Evolutionary conservation across 441 rosid species (phyloP), one percentile per base, ranked within the genome.

Genomic region (Pelargonium myrrhifolium): DNA sequence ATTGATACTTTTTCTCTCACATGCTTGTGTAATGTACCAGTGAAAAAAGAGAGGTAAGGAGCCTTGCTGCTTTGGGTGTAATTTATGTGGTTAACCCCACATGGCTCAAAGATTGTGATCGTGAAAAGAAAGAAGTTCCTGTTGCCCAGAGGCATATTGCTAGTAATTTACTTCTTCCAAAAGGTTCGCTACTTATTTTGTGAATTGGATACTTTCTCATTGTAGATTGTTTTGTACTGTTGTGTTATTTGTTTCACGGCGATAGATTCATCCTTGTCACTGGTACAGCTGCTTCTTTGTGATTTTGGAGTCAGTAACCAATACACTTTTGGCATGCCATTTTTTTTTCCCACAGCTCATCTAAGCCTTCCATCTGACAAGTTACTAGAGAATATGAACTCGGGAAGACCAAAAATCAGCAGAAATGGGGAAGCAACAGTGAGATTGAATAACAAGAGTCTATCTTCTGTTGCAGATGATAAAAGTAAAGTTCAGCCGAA

Each of bases 51-150:
- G 93, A 88, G 74, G 84, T 86, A 14, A 86, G 99, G 69, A 78
- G 84, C 75, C 81, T 90, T 83, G 94, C 96, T 64, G 88, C 98
- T 64, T 85, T 85, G 22, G 97, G 99, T 70, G 86, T 87, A 71
- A 85, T 93, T 77, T 78, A 86, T 71, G 96, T 89, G 81, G 97
- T 96, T 65, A 83, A 82, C 76, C 75, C 83, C 71, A 81, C 75
- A 64, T 96, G 99, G 99, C 97, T 95, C 77, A 91, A 92, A 83
- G 98, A 92, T 73, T 92, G 99, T 81, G 81, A 82, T 74, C 81
- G 79, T 64, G 84, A 84, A 80, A 87, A 79, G 86, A 89, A 81
- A 81, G 98, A 92, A 83, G 61, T 90, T 24, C 87, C 87, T 74
- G 81, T 92, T 71, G 76, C 73, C 35, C 80, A 62, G 63, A 80